Conservation (phyloP, 2,329 filamentous ascomycete genomes). For the Talaromyces funiculosus region DNA sequence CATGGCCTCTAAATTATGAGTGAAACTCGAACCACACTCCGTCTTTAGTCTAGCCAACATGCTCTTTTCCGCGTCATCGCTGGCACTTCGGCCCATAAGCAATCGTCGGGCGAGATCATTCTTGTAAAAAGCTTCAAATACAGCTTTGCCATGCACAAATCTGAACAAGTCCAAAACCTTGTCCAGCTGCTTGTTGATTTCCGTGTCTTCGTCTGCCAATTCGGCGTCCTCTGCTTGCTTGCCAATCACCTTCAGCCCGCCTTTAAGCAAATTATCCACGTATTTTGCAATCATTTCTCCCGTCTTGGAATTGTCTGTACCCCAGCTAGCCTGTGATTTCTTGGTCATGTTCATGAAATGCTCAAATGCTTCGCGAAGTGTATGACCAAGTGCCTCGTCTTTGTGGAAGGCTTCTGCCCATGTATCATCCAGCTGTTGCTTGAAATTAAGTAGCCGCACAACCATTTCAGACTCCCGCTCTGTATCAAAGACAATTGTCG, state of each 20-base stretch:
- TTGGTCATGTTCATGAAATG: conserved; percentile 86
- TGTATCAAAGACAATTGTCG: conserved; percentile 72
- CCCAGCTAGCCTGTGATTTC: conserved; percentile 65
- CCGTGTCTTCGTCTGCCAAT: conserved; percentile 80
- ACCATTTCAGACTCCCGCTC: conserved; percentile 81
- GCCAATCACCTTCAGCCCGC: conserved; percentile 67
- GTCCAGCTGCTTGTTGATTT: conserved; percentile 86
- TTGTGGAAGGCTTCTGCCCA: conserved; percentile 70
- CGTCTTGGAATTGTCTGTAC: conserved; percentile 82
- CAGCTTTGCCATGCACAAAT: conserved; percentile 93
- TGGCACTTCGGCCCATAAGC: conserved; percentile 87
- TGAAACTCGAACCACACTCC: conserved; percentile 91
- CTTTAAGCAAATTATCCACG: conserved; percentile 80
- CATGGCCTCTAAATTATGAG: conserved; percentile 97
- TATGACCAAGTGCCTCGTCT: conserved; percentile 70
- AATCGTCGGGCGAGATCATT: conserved; percentile 86
- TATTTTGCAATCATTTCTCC: conserved; percentile 99
- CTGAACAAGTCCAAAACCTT: conserved; percentile 91
- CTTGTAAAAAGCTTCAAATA: conserved; percentile 99
- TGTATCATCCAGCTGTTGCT: conserved; percentile 70
- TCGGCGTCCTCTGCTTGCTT: conserved; percentile 46
- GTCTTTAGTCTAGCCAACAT: conserved; percentile 89
- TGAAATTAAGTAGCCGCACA: conserved; percentile 70
- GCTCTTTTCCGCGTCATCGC: conserved; percentile 88
- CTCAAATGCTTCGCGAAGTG: conserved; percentile 77